These are phyloP conservation scores for Globisporangium middletonii DNA, from an alignment of 352 stramenopile genomes.

Conservation along the genomic window DNA sequence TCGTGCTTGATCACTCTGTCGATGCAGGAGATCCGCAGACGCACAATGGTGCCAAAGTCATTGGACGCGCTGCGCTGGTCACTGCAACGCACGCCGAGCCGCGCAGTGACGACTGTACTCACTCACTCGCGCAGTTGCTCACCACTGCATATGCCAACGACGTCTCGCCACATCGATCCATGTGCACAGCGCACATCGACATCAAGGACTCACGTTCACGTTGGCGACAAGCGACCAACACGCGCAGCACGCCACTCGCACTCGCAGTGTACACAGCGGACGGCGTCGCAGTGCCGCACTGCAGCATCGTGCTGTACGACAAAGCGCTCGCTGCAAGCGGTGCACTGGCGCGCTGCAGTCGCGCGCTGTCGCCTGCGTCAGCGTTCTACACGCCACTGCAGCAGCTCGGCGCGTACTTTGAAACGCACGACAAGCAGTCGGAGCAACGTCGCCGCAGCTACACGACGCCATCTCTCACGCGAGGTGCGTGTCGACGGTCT, in stretches of 20 bases:
- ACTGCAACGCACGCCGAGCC: background rate
- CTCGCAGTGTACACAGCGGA: background rate
- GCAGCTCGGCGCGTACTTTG: slow-evolving; percentile 13
- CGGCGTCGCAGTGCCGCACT: slow-evolving; percentile 4
- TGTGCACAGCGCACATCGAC: background rate
- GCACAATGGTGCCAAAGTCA: background rate
- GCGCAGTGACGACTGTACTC: background rate
- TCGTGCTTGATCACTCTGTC: too few species aligned
- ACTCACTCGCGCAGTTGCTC: too few species aligned
- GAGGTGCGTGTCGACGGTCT: too few species aligned
- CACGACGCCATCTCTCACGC: background rate
- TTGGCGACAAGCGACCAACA: background rate
- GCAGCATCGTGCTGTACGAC: slow-evolving; percentile 23
- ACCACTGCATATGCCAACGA: background rate
- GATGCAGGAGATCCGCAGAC: too few species aligned
- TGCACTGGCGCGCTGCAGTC: slow-evolving; percentile 10
- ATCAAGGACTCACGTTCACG: background rate
- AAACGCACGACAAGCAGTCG: background rate
- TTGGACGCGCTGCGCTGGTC: background rate
- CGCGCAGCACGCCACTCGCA: background rate
- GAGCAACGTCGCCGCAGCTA: background rate
- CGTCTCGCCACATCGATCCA: background rate
- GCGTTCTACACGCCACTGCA: slow-evolving; percentile 4
- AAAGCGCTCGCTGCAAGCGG: slow-evolving; percentile 8
- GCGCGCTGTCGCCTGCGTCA: slow-evolving; percentile 3